A percentile compares a stretch with the other conserved stretches of the same genome.
phyloP scores from a whole-genome alignment of 1,284 basidiomycete species.

The Microbotryum intermedium region DNA sequence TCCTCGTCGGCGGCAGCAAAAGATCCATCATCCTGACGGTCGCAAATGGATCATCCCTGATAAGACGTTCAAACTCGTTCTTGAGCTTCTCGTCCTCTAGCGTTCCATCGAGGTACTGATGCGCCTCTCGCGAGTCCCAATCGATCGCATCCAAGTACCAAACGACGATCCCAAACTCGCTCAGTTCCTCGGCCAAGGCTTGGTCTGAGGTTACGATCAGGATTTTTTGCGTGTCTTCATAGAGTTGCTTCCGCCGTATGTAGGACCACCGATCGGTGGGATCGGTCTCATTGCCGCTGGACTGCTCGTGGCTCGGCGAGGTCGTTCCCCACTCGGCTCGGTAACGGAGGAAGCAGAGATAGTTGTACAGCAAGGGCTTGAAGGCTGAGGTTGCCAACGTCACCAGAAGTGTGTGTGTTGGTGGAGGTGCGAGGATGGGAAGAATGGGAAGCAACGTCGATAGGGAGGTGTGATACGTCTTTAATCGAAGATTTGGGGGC shows the following conservation, averaged over 20 bases:
- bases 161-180: constrained; percentile 14
- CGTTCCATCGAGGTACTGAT: background rate
- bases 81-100: constrained; percentile 3
- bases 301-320: background rate
- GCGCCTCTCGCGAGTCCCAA: constrained; percentile 7
- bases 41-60: constrained; percentile 20
- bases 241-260: background rate
- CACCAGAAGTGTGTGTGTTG: constrained; percentile 27
- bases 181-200: constrained; percentile 18
- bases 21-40: constrained; percentile 24
- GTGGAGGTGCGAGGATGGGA: constrained; percentile 15
- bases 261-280: too few species aligned
- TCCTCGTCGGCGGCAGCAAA: constrained; percentile 13
- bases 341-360: constrained; percentile 30
- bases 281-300: constrained; percentile 5
- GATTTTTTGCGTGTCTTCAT: constrained; percentile 12
- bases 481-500: too few species aligned
- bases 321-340: constrained; percentile 20
- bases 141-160: constrained; percentile 17
- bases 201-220: constrained; percentile 29
- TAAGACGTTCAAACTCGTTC: background rate
- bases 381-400: constrained; percentile 30
- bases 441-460: constrained; percentile 26
- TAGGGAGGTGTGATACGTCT: constrained; percentile 20
- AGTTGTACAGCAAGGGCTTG: constrained; percentile 30